Evolutionary conservation across 1,139 yeast genomes (phyloP), one percentile per base, ranked within the genome.

Genomic region (Blastobotrys malaysiensis): DNA sequence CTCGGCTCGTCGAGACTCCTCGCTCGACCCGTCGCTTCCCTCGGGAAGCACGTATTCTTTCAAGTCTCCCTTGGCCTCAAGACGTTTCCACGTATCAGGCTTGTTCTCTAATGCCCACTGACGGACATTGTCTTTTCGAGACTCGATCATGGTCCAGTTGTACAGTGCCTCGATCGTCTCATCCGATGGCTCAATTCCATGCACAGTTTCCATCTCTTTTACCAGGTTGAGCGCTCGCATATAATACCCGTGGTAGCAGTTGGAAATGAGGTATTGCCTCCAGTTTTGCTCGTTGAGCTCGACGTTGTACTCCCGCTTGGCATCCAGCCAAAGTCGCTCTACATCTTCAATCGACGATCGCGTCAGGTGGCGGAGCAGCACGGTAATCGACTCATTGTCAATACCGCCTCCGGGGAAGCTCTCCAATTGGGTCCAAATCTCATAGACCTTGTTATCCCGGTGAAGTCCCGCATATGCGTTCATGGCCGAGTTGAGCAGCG

Each of bases 311-410:
- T 63, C 56, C 44, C 74, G 74, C 0, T 85, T 77, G 48, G 87
- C 68, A 55, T 79, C 79, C 55, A 80, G 76, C 86, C 91, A 88
- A 55, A 86, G 81, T 48, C 77, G 74, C 52, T 78, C 80, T 4
- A 84, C 88, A 56, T 83, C 82, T 5, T 76, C 73, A 56, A 86
- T 69, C 36, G 84, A 82, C 24, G 78, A 74, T 58, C 81, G 79
- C 9, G 89, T 83, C 56, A 82, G 76, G 0, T 86, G 79, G 65
- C 84, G 84, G 57, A 88, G 68, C 88, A 88, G 84, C 62, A 84
- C 83, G 49, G 83, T 79, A n/a, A 83, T 77, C 0, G 91, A 82
- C 43, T 84, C 84, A 56, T 83, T 81, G 62, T 86, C 80, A n/a
- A 84, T 74, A 6, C 77, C 73, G 50, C 73, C 73, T 1, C 74